Percentiles rank a stretch among this genome's conserved stretches.
Conservation (phyloP, 805 yeast species). For the Candida wancherniae region DNA sequence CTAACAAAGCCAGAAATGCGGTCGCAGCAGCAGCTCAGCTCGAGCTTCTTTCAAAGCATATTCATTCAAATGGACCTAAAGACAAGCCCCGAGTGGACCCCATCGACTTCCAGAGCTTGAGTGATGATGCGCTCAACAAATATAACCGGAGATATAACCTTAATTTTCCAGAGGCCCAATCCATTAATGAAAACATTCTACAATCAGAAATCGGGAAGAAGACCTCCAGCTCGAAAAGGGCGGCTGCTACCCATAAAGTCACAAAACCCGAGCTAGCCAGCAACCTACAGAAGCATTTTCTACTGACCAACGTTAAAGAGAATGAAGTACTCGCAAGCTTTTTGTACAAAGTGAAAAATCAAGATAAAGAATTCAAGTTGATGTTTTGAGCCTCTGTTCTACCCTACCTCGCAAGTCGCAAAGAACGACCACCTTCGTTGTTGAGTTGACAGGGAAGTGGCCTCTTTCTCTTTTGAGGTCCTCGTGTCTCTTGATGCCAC, state of each 20-base stretch:
- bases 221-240: constrained; percentile 38
- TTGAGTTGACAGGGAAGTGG: too few species aligned
- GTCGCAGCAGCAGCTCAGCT: constrained; percentile 67
- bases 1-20: constrained; percentile 57
- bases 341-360: constrained; percentile 77
- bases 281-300: constrained; percentile 65
- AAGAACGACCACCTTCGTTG: too few species aligned
- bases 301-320: constrained; percentile 58
- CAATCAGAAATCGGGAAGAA: constrained; percentile 70
- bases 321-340: constrained; percentile 85
- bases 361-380: constrained; percentile 43
- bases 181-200: constrained; percentile 65
- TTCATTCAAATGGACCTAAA: constrained; percentile 69
- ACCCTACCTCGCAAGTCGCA: too few species aligned
- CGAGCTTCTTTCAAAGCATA: constrained; percentile 60
- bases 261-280: constrained; percentile 57
- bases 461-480: too few species aligned
- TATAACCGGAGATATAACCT: constrained; percentile 62
- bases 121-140: constrained; percentile 59
- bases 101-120: constrained; percentile 62
- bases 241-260: constrained; percentile 36
- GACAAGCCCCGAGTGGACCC: constrained; percentile 51
- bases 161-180: constrained; percentile 53
- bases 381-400: constrained; percentile 31
- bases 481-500: too few species aligned